Evolutionary conservation across 495 filamentous ascomycete genomes (phyloP).

Genomic region (Jackrogersella minutella): DNA sequence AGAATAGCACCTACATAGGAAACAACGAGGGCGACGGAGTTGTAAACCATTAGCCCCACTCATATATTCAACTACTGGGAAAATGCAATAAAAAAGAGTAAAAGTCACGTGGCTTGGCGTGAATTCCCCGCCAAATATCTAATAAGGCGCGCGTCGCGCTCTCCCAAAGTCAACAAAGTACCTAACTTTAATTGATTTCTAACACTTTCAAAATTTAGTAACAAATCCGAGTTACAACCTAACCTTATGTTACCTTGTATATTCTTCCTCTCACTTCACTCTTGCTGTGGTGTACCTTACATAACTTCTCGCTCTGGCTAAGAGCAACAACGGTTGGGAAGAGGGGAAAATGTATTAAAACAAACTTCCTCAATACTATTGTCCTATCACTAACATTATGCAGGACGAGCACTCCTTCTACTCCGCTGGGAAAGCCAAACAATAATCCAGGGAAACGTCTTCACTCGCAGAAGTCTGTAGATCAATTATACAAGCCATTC

Average conservation of each 20-base stretch:
- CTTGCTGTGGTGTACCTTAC: not conserved
- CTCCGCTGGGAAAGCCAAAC: slow-evolving; percentile 31
- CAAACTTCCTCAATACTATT: not conserved
- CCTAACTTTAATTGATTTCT: slow-evolving; percentile 20
- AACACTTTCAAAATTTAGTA: slow-evolving; percentile 11
- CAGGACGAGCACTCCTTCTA: slow-evolving; percentile 38
- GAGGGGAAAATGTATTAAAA: slow-evolving; percentile 26
- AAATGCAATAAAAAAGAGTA: no score
- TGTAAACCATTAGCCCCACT: no score
- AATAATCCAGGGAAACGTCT: slow-evolving; percentile 47
- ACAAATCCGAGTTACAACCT: not conserved
- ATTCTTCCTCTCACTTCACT: not conserved
- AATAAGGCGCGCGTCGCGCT: slow-evolving; percentile 30
- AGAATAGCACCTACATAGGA: no score
- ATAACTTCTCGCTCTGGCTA: not conserved
- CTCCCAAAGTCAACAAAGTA: slow-evolving; percentile 37
- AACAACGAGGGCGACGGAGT: no score
- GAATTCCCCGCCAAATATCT: slow-evolving; percentile 25
- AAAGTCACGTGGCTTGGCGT: slow-evolving; percentile 44
- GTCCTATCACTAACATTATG: slow-evolving; percentile 8
- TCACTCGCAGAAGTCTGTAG: slow-evolving; percentile 59
- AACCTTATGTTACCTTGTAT: no score
- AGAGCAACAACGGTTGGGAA: not conserved
- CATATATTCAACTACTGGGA: no score
- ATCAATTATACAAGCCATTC: slow-evolving; percentile 85